Base-by-base conservation (phyloP, 495 filamentous ascomycete species). In the Hypoxylon lienhwacheense region DNA sequence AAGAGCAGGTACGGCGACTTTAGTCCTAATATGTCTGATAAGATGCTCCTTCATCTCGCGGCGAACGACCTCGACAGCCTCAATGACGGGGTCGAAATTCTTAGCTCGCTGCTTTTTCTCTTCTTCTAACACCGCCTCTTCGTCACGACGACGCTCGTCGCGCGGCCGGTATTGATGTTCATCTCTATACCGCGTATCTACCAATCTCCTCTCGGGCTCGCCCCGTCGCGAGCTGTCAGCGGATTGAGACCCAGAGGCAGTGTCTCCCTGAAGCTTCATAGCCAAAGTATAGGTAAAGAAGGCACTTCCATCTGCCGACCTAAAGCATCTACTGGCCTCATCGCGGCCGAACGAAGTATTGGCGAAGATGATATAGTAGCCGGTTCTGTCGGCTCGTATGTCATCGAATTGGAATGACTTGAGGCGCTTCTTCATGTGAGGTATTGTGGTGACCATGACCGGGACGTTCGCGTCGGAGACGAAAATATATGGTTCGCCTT, bases 221-320 rank as follows among this genome's bases (percentile, higher is more conserved):
- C 17, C 49, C 42, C 43, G 56, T 40, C 59, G 58, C 17, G 41
- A 7, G 0, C 52, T 42, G 8, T 16, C 25, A 1, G 39, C 5
- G 6, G 53, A 32, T 3, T 55, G 44, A 24, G 50, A 51, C 12
- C 84, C 86, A 55, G 83, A 83, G 25, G 76, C 21, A 24, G 39
- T 2, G 6, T 55, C 65, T 31, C 54, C 59, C 73, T 90, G 84
- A 54, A 84, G 84, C 65, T 91, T 85, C 91, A 99, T 96, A 32
- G 83, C 82, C 90, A 99, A 89, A 43, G 79, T 82, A 64, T 97
- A 97, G 4, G 83, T 96, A 75, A 99, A 97, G 35, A 99, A 79
- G 1, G 82, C 77, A 19, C 83, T 82, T 66, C 85, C 84, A 66
- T 96, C 81, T 47, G 85, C 87, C 26, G 82, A 74, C 42, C 80